Percentiles rank a stretch among this genome's conserved stretches.
Evolutionary conservation across 805 yeast genomes (phyloP).

Genomic region (Candida chilensis): DNA sequence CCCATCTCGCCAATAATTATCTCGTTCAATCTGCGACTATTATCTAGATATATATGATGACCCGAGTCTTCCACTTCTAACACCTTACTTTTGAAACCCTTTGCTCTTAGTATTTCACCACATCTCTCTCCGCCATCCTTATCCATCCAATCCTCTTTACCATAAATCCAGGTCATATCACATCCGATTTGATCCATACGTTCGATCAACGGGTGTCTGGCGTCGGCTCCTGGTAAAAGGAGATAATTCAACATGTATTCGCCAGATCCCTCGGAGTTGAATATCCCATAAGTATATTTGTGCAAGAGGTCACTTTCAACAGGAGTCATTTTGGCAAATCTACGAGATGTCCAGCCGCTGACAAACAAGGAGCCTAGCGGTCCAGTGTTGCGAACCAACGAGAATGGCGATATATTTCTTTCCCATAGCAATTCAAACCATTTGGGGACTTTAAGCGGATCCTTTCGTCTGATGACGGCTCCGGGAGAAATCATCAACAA

Average conservation of each 20-base stretch:
- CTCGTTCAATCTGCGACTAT: conserved; percentile 42
- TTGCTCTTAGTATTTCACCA: conserved; percentile 20
- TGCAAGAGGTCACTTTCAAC: conserved; percentile 51
- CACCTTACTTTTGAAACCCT: conserved; percentile 13
- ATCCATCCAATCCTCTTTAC: conserved; percentile 66
- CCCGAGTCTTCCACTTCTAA: conserved; percentile 49
- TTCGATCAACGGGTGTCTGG: conserved; percentile 60
- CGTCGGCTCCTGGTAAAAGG: conserved; percentile 86
- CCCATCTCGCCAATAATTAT: conserved; percentile 47
- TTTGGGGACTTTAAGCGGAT: conserved; percentile 44
- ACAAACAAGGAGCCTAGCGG: conserved; percentile 79
- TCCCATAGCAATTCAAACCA: conserved; percentile 87
- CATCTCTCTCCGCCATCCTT: conserved; percentile 34
- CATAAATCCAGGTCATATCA: conserved; percentile 78
- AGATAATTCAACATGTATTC: conserved; percentile 84
- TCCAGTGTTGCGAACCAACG: conserved; percentile 68
- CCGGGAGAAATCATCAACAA: conserved; percentile 86
- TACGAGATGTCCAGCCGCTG: conserved; percentile 81
- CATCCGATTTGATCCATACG: conserved; percentile 45
- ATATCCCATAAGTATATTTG: conserved; percentile 72
- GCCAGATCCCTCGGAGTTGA: conserved; percentile 84
- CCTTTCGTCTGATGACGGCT: conserved; percentile 52
- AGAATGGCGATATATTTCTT: conserved; percentile 76
- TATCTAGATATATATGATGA: conserved; percentile 75
- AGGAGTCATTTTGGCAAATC: conserved; percentile 54